Evolutionary conservation across 1,284 basidiomycete species (phyloP), one percentile per base, ranked within the genome.

Genomic region (Ganoderma sinense): DNA sequence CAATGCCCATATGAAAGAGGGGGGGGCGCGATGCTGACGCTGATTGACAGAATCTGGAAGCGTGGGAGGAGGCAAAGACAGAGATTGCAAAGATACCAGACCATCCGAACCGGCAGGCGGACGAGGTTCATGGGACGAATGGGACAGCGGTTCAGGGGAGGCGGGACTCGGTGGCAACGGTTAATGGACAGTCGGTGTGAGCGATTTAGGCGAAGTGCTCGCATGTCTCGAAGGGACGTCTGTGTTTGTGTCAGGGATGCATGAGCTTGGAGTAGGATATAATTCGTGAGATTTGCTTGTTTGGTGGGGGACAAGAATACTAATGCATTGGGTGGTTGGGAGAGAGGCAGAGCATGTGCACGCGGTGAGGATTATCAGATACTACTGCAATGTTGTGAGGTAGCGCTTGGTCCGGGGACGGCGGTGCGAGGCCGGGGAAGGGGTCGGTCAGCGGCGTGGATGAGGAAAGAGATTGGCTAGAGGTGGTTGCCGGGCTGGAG

Each of bases 21-120:
- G 6, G 31, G 29, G 53, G 11, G 39, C 58, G 20, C 59, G 26
- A 8, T 18, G 29, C 40, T n/a, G 2, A 23, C 26, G 64, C 59
- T 64, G 40, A 65, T 8, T 6, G n/a, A 41, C 77, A 98, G 96
- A 99, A 99, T 81, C 86, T 99, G 68, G 94, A 97, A 78, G 94
- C 94, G 66, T 99, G 97, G 97, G 93, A 98, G 82, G 95, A 96
- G 76, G 97, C 96, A 13, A 96, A 96, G 85, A 88, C 88, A 73
- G 96, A 97, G 77, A 94, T 98, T 73, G 89, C 91, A 61, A 92
- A 91, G 79, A 96, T 99, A 79, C 92, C 95, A 62, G 90, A 92
- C 73, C 96, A 97, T 80, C 95, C 94, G 45, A 97, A 97, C 79
- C 87, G 85, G 74, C 79, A 83, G 60, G 87, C 89, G 78, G 74